Evolutionary conservation across 345 rosid species (phyloP).

Genomic region (Gossypium ekmanianum): DNA sequence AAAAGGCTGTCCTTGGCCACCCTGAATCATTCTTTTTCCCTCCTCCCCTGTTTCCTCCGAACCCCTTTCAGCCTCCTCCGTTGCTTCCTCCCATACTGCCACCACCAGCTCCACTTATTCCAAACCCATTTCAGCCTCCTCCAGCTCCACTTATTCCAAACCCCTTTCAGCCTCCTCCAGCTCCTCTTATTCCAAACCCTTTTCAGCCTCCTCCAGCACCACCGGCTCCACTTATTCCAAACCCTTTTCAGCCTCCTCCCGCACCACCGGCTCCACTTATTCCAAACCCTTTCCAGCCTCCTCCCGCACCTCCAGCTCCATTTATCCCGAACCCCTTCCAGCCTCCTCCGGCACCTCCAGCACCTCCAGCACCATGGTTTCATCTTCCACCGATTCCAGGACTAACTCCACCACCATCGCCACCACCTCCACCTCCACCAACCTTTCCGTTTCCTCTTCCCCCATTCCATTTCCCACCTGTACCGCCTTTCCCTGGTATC

Average conservation of each 20-base stretch:
- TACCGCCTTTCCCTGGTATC: conserved; percentile 35
- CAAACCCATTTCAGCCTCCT: conserved; percentile 21
- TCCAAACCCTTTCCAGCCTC: conserved; percentile 40
- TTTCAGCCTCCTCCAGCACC: conserved; percentile 20
- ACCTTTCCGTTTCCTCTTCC: conserved; percentile 34
- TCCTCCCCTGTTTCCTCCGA: conserved; percentile 25
- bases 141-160: conserved; percentile 11
- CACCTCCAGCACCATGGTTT: conserved; percentile 16
- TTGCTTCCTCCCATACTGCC: conserved; percentile 1
- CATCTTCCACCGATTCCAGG: conserved; percentile 23
- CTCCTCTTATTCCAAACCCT: conserved; percentile 25
- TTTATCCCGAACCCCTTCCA: background rate
- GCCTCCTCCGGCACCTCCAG: conserved; percentile 15
- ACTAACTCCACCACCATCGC: conserved; percentile 40
- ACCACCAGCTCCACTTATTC: conserved; percentile 4
- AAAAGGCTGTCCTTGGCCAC: background rate
- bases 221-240: conserved; percentile 19
- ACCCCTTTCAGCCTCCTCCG: conserved; percentile 26
- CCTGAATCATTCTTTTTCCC: conserved; percentile 9
- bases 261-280: conserved; percentile 31
- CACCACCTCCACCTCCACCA: conserved; percentile 41
- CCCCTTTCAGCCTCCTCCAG: conserved; percentile 16
- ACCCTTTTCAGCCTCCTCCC: conserved; percentile 25
- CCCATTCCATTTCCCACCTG: conserved; percentile 30
- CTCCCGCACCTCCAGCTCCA: conserved; percentile 14